Evolutionary conservation across 768 basidiomycete genomes (phyloP).

Genomic region (Cystobasidium ongulense): DNA sequence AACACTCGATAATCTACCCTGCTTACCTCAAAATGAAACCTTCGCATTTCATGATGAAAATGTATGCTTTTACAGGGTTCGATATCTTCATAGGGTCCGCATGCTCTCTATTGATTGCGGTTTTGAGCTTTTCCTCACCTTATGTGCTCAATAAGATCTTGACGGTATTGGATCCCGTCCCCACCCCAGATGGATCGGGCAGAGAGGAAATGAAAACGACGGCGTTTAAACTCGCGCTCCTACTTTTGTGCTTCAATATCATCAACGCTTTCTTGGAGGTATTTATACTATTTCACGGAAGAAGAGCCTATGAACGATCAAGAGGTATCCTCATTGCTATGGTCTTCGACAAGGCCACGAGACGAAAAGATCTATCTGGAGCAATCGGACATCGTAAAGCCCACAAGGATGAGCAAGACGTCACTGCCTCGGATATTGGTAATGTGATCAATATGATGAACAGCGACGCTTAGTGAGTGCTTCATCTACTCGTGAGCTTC

Average conservation of each 20-base stretch:
- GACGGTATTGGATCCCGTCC: background rate
- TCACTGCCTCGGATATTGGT: conserved; percentile 5
- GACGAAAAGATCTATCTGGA: conserved; percentile 20
- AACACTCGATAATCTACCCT: conserved; percentile 16
- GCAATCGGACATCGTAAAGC: conserved; percentile 16
- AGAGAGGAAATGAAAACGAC: background rate
- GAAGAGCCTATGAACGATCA: conserved; percentile 9
- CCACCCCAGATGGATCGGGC: background rate
- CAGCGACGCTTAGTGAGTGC: conserved; percentile 26
- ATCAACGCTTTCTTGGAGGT: conserved; percentile 2
- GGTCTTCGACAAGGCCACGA: conserved; percentile 27
- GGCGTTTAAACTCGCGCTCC: conserved; percentile 18
- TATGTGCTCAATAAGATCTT: conserved; percentile 27
- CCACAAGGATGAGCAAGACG: conserved; percentile 24
- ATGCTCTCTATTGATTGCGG: conserved; percentile 15
- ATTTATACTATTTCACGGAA: conserved; percentile 15
- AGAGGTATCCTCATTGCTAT: conserved; percentile 14
- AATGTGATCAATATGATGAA: conserved; percentile 30
- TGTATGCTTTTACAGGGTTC: conserved; percentile 24
- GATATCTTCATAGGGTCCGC: background rate
- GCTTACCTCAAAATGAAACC: conserved; percentile 1
- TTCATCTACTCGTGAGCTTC: too few species aligned
- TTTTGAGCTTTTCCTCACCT: conserved; percentile 2
- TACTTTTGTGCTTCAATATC: conserved; percentile 2
- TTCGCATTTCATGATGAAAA: background rate